Base-by-base conservation (phyloP, 306 rosid species). In the Quercus suber region DNA sequence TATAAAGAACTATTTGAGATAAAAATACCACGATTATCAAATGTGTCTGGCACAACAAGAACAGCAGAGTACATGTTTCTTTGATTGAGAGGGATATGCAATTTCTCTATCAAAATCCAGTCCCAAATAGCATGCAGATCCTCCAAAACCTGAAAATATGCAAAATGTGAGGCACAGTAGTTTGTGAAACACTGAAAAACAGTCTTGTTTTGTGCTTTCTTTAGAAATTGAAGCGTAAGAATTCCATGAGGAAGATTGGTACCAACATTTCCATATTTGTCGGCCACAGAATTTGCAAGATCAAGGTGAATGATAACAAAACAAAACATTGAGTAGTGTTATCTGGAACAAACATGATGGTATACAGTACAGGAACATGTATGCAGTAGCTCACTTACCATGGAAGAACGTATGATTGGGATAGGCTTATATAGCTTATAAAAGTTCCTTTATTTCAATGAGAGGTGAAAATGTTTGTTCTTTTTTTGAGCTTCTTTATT, bases 121-220 rank as follows among this genome's bases (percentile, higher is more conserved):
- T 95, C 97, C 99, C 99, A 95, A 81, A 95, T 91, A 77, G 94
- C 82, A 76, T 76, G 90, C 77, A 92, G 75, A 77, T 95, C 98
- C 83, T 95, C 99, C 63, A 89, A 82, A 78, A 91, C 97, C 99
- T 95, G 84, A 73, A 69, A 77, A 76, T 73, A 79, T 72, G 79
- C 71, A 75, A 75, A 85, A 74, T 60, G 61, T 69, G 67, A 41
- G 68, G 49, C 45, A 55, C 13, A 68, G 49, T 21, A 63, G 25
- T 30, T 35, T 19, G 52, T 5, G 2, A 35, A 35, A 67, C 6
- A 10, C 27, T 67, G 17, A 35, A 64, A 64, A 27, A 23, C 31
- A 59, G 31, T 23, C 13, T 23, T 21, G 65, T 59, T 59, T 9
- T 23, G 33, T 23, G 65, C 23, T 59, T 58, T 58, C 30, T 7